Evolutionary conservation across 805 yeast species (phyloP).

Genomic region (Monosporozyma unispora): DNA sequence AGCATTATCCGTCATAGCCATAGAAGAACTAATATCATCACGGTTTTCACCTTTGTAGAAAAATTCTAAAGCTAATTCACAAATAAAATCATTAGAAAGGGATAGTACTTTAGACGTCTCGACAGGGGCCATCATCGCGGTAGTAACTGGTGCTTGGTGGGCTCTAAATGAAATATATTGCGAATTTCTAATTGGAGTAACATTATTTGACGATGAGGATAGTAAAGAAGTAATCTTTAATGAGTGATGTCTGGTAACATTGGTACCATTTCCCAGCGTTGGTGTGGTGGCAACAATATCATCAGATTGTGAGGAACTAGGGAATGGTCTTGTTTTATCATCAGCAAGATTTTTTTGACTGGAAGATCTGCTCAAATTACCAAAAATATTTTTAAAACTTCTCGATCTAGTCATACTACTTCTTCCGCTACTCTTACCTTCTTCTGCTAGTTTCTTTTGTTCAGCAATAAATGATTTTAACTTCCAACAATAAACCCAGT

Average conservation of each 20-base stretch:
- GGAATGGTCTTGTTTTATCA: neutral
- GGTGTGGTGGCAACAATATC: neutral
- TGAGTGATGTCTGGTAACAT: neutral
- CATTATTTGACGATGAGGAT: neutral
- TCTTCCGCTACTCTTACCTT: neutral
- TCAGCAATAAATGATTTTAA: constrained; percentile 24
- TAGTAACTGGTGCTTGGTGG: constrained; percentile 62
- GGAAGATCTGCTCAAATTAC: constrained; percentile 6
- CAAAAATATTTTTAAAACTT: constrained; percentile 11
- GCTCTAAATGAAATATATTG: constrained; percentile 70
- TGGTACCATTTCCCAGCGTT: neutral
- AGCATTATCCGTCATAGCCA: neutral
- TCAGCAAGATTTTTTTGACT: constrained; percentile 5
- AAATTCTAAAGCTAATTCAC: constrained; percentile 41
- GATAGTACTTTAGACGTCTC: constrained; percentile 55
- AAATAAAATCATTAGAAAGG: constrained; percentile 70
- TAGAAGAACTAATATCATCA: neutral
- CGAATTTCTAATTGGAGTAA: constrained; percentile 30
- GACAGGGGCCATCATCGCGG: constrained; percentile 69
- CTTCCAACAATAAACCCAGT: constrained; percentile 78
- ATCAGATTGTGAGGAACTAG: neutral
- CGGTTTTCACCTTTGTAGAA: constrained; percentile 5
- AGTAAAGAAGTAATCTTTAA: constrained; percentile 2
- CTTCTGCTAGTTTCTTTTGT: neutral
- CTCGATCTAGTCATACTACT: constrained; percentile 7